These are phyloP conservation scores for Ailanthus altissimus DNA, from an alignment of 345 rosid genomes.

Conservation along the genomic window DNA sequence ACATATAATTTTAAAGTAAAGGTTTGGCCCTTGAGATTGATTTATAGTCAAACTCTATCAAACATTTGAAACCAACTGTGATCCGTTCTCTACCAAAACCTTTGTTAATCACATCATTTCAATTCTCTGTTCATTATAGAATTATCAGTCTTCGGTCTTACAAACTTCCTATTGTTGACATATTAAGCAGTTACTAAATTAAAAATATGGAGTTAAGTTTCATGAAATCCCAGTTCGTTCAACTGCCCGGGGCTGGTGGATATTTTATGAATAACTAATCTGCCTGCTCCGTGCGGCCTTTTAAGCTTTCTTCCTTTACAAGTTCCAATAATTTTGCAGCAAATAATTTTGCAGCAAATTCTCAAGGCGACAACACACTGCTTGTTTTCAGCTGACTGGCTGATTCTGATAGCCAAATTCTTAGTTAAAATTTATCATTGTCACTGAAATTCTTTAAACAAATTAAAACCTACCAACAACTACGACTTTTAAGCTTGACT, in stretches of 20 bases:
- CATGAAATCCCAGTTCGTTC: conserved; percentile 28
- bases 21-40: background rate
- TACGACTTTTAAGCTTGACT: conserved; percentile 13
- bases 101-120: background rate
- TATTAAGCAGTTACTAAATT: conserved; percentile 10
- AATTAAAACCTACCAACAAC: conserved; percentile 11
- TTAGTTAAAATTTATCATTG: background rate
- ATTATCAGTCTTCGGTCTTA: background rate
- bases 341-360: background rate
- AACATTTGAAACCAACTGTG: background rate
- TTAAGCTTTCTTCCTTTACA: background rate
- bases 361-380: background rate
- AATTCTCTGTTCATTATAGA: background rate
- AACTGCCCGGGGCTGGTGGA: conserved; percentile 22
- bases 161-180: background rate
- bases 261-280: background rate
- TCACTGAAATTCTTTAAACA: background rate
- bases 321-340: conserved; percentile 1
- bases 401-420: background rate
- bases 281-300: background rate
- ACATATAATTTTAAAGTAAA: no score
- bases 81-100: background rate
- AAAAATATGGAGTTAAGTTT: conserved; percentile 17
- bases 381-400: background rate
- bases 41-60: background rate